Evolutionary conservation across 148 eudicot genomes (phyloP), one percentile per base, ranked within the genome.

Genomic region (Rheum nobile): DNA sequence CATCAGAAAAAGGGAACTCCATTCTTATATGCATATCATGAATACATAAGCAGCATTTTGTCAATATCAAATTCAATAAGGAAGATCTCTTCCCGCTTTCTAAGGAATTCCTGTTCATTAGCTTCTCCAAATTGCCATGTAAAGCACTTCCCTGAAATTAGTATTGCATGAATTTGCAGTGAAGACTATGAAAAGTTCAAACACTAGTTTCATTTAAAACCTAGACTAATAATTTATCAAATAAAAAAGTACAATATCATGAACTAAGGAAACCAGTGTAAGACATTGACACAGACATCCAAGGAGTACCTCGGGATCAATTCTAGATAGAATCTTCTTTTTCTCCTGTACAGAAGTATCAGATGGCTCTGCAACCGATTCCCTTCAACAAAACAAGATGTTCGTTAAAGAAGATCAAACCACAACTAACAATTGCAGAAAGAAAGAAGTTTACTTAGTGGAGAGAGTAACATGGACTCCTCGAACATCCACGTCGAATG

Each of bases 281-380:
- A 54, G 63, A 54, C 29, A 54, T 24, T 54, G 13, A 8, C 67
- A 26, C 14, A 26, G 34, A 65, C 32, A 73, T 29, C 44, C 21
- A 72, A 35, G 44, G n/a, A 47, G 24, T 87, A 90, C 99, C 93
- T 86, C 86, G 28, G 91, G 90, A 76, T 95, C 97, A 80, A 92
- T 82, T 79, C 80, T 86, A 35, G 89, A 77, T 22, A 95, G 69
- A 77, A 77, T 39, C 78, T 76, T 83, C 81, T 80, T 82, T 85
- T 77, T 79, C 21, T 83, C 79, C 77, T 84, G 77, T 74, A 81
- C 37, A 34, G 80, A 76, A 74, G 79, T 80, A 48, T 87, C 96
- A 44, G 76, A 65, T 3, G 81, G 73, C 31, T 48, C 76, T 21
- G 50, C 63, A 42, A 59, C 82, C 26, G 73, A 71, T 77, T 82